Evolutionary conservation across 192 early-diverging fungal genomes (phyloP), one percentile per base, ranked within the genome.

Genomic region (Backusella westeae): DNA sequence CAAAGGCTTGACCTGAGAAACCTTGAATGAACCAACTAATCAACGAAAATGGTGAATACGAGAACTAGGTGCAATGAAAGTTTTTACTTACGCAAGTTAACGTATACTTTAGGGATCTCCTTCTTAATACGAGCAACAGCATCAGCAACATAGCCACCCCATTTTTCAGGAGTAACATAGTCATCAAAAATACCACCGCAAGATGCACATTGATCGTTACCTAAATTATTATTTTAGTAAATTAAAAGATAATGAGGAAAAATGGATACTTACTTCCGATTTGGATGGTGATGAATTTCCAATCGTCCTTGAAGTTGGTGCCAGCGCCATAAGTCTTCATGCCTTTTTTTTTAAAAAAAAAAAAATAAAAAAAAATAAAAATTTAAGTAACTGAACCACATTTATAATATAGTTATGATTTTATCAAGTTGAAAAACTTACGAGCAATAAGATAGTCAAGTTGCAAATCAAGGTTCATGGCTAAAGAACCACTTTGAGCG

Each of bases 401-500:
- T 9, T 68, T n/a, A 8, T 9, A 36, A 35, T n/a, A 14, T 68
- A 36, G 19, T 2, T 17, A 7, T 6, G 0, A 32, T 6, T 68
- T 14, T 39, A 42, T 26, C 23, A 36, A 39, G 29, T 9, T 6
- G 29, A 56, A 19, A 1, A 21, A 41, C 34, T 39, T 79, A 79
- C 78, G 35, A 65, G 78, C 46, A 53, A 69, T 70, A 9, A 90
- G 75, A 68, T 87, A 86, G 9, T 80, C 69, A 5, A 90, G 69
- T 74, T 89, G 79, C 35, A 71, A 29, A 10, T 75, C 36, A 41
- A 90, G 77, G 59, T 90, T 88, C 17, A 32, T 42, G 0, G 76
- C 81, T 79, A 88, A 69, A 59, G 85, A 84, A 2, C 86, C 89
- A 68, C 82, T 79, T 71, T 83, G 83, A 34, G 89, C 89, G 49